Conservation (phyloP, 331 rosid species). For the Quercus tomentella region DNA sequence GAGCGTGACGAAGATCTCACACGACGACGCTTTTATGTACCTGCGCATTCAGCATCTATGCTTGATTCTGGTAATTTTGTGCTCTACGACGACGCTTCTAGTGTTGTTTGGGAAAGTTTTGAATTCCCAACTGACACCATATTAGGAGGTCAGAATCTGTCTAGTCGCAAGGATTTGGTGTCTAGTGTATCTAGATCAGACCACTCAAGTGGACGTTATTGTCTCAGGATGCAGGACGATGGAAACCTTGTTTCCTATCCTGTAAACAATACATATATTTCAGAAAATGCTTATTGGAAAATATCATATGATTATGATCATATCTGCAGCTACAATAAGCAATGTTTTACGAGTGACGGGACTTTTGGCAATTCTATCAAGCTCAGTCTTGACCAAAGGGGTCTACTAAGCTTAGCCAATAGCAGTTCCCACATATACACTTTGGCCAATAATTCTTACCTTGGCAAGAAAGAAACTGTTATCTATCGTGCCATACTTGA, state of each 20-base stretch:
- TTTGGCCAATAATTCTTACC: neutral
- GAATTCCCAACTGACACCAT: conserved; percentile 11
- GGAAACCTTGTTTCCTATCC: conserved; percentile 19
- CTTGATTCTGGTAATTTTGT: conserved; percentile 18
- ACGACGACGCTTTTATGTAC: fast-evolving
- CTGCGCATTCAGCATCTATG: neutral
- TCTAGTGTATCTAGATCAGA: conserved; percentile 1
- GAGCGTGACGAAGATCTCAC: neutral
- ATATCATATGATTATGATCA: too few relatives aligned
- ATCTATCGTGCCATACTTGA: conserved; percentile 10
- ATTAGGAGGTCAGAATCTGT: conserved; percentile 11
- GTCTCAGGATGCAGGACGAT: conserved; percentile 1
- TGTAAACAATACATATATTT: neutral
- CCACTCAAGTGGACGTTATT: conserved; percentile 10
- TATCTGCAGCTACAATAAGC: too few relatives aligned
- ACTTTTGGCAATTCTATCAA: too few relatives aligned
- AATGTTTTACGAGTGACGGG: fast-evolving
- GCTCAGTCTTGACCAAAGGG: too few relatives aligned
- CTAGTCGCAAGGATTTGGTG: neutral
- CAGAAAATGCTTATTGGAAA: neutral
- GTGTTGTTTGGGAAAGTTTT: conserved; percentile 11
- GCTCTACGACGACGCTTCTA: neutral
- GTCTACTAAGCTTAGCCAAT: too few relatives aligned
- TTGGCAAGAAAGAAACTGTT: neutral
- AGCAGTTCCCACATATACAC: neutral